Base-by-base conservation (phyloP, 805 yeast genomes). In the Schizosaccharomyces osmophilus region DNA sequence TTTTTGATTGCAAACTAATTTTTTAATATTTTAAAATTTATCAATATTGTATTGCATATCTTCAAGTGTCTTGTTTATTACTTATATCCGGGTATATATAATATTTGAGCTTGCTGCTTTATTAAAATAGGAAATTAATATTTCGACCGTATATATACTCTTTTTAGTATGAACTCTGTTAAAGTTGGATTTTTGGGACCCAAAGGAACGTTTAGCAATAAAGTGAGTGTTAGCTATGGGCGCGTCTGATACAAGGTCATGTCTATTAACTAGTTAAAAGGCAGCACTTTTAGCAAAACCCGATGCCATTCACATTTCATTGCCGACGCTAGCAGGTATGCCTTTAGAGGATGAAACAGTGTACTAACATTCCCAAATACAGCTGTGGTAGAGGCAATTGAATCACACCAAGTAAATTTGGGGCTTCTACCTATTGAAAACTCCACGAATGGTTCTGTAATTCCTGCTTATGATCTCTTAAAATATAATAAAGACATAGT, bases 371-470 rank as follows among this genome's bases (percentile, higher is more conserved):
- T 36, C 41, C 17, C 2, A 36, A 36, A 36, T 11, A 39, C 42
- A 61, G 62, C 42, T 32, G 61, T 32, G 32, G 59, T 31, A 26
- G 32, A 57, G 36, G 48, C 48, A 11, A 26, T 45, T 19, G n/a
- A 11, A 24, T 29, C 51, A n/a, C 17, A 19, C 5, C 36, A 36
- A 39, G 39, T 24, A 19, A 26, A 31, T 29, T 43, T 59, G 13
- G 51, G 26, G 9, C 31, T 61, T 17, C 36, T 59, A 48, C 57
- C 61, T 1, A 48, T 43, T 36, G 57, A 59, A 55, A 48, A 60
- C 17, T 59, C 61, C 4, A 48, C 61, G 5, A 42, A 48, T 39
- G 61, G 55, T 11, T 61, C 61, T 24, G 61, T 57, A 1, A n/a
- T 57, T 9, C 48, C 48, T 39, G 60, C 60, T 29, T 57, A 39